phyloP scores from a whole-genome alignment of 2,329 filamentous ascomycete species.

The Colletotrichum falcatum region DNA sequence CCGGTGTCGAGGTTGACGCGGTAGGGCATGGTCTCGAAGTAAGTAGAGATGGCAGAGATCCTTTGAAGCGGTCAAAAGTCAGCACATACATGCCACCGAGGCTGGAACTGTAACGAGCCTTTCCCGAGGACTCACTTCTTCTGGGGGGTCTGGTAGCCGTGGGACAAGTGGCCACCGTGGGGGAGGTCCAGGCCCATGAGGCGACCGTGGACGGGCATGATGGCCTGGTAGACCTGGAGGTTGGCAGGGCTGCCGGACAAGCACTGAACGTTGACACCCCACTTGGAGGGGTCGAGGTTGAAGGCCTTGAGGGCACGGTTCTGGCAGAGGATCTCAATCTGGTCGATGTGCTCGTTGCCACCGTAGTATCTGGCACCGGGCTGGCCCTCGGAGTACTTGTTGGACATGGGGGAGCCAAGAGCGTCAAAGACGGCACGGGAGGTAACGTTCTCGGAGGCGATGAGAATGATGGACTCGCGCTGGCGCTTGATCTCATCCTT shows the following conservation, averaged over 20 bases:
- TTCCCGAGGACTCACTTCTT: constrained; percentile 74
- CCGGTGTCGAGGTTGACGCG: constrained; percentile 89
- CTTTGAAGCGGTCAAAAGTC: constrained; percentile 49
- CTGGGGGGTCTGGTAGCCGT: constrained; percentile 96
- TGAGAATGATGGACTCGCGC: constrained; percentile 97
- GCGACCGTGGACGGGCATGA: constrained; percentile 95
- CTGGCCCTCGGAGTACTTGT: constrained; percentile 99
- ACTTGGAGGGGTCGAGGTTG: constrained; percentile 85
- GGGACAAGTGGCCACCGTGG: constrained; percentile 93
- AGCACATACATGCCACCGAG: neutral
- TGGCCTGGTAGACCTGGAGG: constrained; percentile 96
- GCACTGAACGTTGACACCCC: constrained; percentile 99
- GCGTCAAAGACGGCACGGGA: constrained; percentile 98
- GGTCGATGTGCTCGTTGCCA: constrained; percentile 98
- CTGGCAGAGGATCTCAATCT: constrained; percentile 96
- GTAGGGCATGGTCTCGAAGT: constrained; percentile 99
- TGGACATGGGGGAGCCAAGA: constrained; percentile 92
- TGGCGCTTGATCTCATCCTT: constrained; percentile 96
- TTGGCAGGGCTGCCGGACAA: constrained; percentile 95
- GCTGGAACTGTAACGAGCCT: too few species aligned
- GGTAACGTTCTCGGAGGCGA: constrained; percentile 99
- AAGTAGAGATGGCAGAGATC: constrained; percentile 97
- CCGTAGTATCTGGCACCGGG: constrained; percentile 99
- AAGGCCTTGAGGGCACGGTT: constrained; percentile 92
- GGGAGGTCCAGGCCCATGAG: constrained; percentile 97